phyloP scores from a whole-genome alignment of 768 basidiomycete species.

The Cantharellus cinnabarinus region DNA sequence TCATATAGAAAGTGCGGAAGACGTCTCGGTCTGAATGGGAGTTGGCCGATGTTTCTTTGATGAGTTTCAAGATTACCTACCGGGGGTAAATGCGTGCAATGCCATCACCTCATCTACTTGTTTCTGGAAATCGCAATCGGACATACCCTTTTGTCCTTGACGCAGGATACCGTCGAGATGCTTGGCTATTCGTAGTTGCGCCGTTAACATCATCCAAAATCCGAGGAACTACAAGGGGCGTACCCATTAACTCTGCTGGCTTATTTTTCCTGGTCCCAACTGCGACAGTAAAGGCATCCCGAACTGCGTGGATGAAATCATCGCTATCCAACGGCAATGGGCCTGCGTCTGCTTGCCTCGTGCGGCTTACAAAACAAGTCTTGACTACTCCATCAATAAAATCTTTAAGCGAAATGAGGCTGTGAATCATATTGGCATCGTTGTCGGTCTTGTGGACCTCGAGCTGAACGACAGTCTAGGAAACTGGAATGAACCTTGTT shows the following conservation, averaged over 20 bases:
- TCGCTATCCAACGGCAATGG: slow-evolving; percentile 5
- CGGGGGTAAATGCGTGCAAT: slow-evolving; percentile 67
- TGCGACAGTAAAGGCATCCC: slow-evolving; percentile 49
- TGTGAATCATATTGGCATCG: slow-evolving; percentile 63
- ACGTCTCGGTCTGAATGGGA: slow-evolving; percentile 47
- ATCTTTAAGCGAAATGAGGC: slow-evolving; percentile 46
- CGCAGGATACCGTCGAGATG: slow-evolving; percentile 76
- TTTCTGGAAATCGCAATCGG: slow-evolving; percentile 40
- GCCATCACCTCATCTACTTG: slow-evolving; percentile 45
- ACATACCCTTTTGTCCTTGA: slow-evolving; percentile 52
- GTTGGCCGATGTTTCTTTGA: not conserved
- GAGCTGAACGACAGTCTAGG: slow-evolving; percentile 30
- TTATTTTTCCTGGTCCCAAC: slow-evolving; percentile 56
- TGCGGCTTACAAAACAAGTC: slow-evolving; percentile 28
- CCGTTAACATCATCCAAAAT: not conserved
- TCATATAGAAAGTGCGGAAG: slow-evolving; percentile 81
- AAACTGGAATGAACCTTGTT: too few relatives aligned
- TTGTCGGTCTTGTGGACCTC: slow-evolving; percentile 32
- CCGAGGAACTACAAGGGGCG: not conserved
- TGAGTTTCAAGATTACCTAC: slow-evolving; percentile 9
- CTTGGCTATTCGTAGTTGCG: slow-evolving; percentile 31
- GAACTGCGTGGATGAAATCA: slow-evolving; percentile 45
- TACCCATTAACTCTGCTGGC: slow-evolving; percentile 67
- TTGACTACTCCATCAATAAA: slow-evolving; percentile 31
- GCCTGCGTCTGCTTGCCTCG: slow-evolving; percentile 2